phyloP scores from a whole-genome alignment of 2,329 filamentous ascomycete species.

The Fusarium compactum region DNA sequence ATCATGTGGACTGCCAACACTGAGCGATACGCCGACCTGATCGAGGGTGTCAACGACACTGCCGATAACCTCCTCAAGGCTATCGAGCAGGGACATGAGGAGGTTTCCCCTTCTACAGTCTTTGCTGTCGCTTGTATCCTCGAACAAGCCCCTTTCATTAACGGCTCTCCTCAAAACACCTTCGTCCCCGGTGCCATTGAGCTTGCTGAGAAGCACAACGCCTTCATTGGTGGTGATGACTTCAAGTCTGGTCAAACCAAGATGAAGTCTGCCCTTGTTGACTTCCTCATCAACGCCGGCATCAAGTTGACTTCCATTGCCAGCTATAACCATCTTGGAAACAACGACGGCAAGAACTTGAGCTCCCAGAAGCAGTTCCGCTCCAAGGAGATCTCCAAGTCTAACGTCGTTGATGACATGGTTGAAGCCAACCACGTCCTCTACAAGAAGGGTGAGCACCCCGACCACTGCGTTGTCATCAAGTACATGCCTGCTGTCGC shows the following conservation, averaged over 20 bases:
- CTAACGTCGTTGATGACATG: conserved; percentile 99
- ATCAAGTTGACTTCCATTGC: conserved; percentile 99
- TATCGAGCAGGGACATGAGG: conserved; percentile 87
- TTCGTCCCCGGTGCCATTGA: conserved; percentile 94
- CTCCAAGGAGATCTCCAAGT: conserved; percentile 99
- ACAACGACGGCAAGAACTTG: conserved; percentile 99
- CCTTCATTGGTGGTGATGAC: conserved; percentile 97
- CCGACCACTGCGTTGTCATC: conserved; percentile 98
- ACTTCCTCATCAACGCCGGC: conserved; percentile 97
- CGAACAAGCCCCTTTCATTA: conserved; percentile 94
- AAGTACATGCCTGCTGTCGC: conserved; percentile 99
- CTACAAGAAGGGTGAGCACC: conserved; percentile 92
- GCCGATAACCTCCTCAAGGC: conserved; percentile 91
- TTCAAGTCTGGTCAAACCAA: conserved; percentile 99
- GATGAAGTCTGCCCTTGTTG: conserved; percentile 99
- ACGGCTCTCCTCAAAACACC: conserved; percentile 98
- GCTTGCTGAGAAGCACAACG: conserved; percentile 85
- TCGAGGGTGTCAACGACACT: conserved; percentile 93
- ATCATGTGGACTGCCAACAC: conserved; percentile 99
- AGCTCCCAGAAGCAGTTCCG: conserved; percentile 98
- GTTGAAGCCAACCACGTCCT: conserved; percentile 93
- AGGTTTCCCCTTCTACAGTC: conserved; percentile 94
- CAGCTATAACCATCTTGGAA: conserved; percentile 98
- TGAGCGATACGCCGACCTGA: conserved; percentile 91
- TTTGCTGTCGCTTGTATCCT: conserved; percentile 96